Evolutionary conservation across 1,284 basidiomycete species (phyloP).

Genomic region (Melampsora occidentalis): DNA sequence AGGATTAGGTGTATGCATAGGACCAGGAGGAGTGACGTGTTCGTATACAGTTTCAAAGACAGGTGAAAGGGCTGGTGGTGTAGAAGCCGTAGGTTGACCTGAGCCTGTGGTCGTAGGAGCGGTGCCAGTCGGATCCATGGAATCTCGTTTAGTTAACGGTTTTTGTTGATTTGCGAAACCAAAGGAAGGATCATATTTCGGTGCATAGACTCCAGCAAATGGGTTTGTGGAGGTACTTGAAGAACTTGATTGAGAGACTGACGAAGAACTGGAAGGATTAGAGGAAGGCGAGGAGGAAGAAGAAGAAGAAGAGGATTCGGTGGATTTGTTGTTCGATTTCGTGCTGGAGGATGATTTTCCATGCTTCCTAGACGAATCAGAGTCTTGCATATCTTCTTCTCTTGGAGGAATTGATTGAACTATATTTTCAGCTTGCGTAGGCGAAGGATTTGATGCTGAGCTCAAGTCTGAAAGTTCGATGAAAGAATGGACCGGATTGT

Average conservation of each 20-base stretch:
- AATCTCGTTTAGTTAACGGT: background rate
- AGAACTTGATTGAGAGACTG: background rate
- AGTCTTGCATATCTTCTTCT: constrained; percentile 1
- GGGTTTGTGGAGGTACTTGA: constrained; percentile 8
- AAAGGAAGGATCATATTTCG: constrained; percentile 3
- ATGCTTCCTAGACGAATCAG: background rate
- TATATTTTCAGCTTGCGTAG: background rate
- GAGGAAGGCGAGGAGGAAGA: background rate
- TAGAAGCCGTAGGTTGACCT: background rate
- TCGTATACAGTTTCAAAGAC: background rate
- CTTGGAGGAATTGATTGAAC: constrained; percentile 3
- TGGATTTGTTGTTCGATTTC: background rate
- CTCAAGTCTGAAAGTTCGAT: background rate
- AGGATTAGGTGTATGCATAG: constrained; percentile 5
- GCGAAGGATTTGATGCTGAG: background rate
- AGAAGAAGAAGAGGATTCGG: background rate
- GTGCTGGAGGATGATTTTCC: background rate
- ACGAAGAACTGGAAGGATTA: background rate
- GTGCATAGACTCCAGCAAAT: background rate
- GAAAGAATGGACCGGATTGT: background rate
- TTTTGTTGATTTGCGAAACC: background rate
- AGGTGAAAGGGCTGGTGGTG: background rate
- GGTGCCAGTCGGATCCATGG: background rate
- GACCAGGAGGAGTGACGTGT: background rate
- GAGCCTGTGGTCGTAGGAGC: background rate